Evolutionary conservation across 2,329 filamentous ascomycete genomes (phyloP), one percentile per base, ranked within the genome.

Genomic region (Fusarium tuaranense): DNA sequence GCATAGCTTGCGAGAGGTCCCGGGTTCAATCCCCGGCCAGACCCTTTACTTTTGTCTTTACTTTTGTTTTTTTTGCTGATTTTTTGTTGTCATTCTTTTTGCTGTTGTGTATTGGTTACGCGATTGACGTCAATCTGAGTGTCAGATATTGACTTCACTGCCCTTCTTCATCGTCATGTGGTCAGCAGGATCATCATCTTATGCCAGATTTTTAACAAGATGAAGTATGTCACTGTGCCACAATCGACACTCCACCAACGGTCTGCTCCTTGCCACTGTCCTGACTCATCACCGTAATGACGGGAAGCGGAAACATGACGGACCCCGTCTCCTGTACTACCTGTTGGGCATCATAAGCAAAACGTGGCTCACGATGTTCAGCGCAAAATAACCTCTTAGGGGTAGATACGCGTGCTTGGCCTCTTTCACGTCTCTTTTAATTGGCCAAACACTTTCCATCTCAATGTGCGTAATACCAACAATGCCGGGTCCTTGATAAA

Each of bases 21-120:
- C 83, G 83, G 82, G 83, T 84, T 85, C 83, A 83, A 85, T 84
- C 82, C 83, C 82, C 83, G 83, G 83, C 82, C 82, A 83, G 82
- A 83, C 83, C 83, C 83, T 78, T 71, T 25, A 25, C 57, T 91
- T 51, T 30, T 30, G 9, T n/a, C 83, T 78, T 71, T 25, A 25
- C 57, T 91, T 51, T 30, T 30, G 9, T n/a, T 8, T 7, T 27
- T 53, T 53, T 53, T 12, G 46, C 16, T 5, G 44, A 27, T 12
- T 27, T 48, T 48, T 48, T 27, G 16, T 4, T 16, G 3, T 10
- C 14, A 4, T 2, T 53, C 9, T 32, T 53, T 30, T 53, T 32
- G 25, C 7, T 9, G 18, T 18, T 5, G 18, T 10, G 14, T 2
- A 48, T 48, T 22, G 22, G 12, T 48, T 18, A 10, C 14, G 8